Evolutionary conservation across 371 early-diverging fungal genomes (phyloP).

Genomic region (Parasitella parasitica): DNA sequence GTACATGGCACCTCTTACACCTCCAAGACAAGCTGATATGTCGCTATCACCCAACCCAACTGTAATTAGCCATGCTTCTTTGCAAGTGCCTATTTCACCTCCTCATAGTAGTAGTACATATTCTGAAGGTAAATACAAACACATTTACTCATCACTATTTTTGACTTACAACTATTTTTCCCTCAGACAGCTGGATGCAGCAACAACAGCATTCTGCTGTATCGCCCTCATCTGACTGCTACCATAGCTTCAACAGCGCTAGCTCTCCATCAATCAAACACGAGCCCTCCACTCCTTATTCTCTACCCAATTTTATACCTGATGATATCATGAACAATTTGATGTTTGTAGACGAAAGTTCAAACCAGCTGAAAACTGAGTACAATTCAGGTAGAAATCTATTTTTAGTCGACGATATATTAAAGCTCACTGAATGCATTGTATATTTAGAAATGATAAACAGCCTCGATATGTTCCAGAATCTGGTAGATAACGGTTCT

Average conservation of each 20-base stretch:
- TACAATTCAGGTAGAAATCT: conserved; percentile 23
- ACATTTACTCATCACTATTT: conserved; percentile 9
- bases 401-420: not conserved
- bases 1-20: conserved; percentile 17
- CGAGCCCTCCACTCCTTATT: conserved; percentile 14
- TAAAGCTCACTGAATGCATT: not conserved
- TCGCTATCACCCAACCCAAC: conserved; percentile 18
- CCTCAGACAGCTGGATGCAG: conserved; percentile 16
- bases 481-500: conserved; percentile 15
- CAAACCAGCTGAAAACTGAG: conserved; percentile 21
- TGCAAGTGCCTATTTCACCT: not conserved
- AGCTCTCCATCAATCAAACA: conserved; percentile 13
- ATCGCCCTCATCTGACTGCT: conserved; percentile 22
- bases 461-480: conserved; percentile 20
- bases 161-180: not conserved
- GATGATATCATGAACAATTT: conserved; percentile 14
- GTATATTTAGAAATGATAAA: conserved; percentile 21
- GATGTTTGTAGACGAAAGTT: conserved; percentile 19
- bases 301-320: conserved; percentile 10
- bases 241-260: conserved; percentile 16
- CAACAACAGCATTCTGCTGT: not conserved
- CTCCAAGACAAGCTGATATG: conserved; percentile 7
- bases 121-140: not conserved
- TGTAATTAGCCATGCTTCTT: conserved; percentile 19
- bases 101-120: not conserved